Percentiles rank a stretch among this genome's conserved stretches.
Evolutionary conservation across 2,329 filamentous ascomycete species (phyloP).

Genomic region (Aspergillus latus): DNA sequence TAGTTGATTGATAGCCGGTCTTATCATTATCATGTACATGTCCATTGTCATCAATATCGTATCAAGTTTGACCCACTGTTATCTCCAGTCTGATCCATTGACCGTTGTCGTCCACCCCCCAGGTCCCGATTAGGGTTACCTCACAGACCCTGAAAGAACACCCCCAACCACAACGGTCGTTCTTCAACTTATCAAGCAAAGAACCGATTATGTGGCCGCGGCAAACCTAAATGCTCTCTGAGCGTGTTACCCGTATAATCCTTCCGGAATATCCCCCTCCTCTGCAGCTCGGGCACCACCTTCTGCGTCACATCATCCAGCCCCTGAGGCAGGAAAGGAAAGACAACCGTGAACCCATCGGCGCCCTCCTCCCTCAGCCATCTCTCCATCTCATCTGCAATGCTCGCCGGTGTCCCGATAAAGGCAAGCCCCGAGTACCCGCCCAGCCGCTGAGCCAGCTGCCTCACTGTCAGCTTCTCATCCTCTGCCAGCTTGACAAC

Average conservation of each 20-base stretch:
- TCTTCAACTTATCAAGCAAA: slow-evolving; percentile 27
- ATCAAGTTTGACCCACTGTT: not conserved
- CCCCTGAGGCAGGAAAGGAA: slow-evolving; percentile 54
- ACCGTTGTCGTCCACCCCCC: too few relatives aligned
- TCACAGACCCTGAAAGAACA: too few relatives aligned
- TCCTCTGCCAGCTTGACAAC: slow-evolving; percentile 48
- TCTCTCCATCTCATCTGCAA: slow-evolving; percentile 51
- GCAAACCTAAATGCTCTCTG: slow-evolving; percentile 56
- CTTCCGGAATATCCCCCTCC: slow-evolving; percentile 51
- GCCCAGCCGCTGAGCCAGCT: slow-evolving; percentile 53
- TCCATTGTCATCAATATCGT: not conserved
- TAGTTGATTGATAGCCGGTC: not conserved
- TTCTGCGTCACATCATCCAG: slow-evolving; percentile 50
- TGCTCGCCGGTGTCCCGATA: slow-evolving; percentile 50
- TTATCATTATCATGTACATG: not conserved
- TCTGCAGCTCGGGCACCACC: slow-evolving; percentile 54
- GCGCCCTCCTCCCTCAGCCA: slow-evolving; percentile 52
- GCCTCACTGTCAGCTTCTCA: slow-evolving; percentile 52
- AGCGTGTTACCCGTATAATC: slow-evolving; percentile 56
- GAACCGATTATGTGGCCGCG: slow-evolving; percentile 47
- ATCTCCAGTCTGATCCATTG: not conserved
- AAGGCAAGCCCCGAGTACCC: slow-evolving; percentile 54
- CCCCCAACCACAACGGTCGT: too few relatives aligned
- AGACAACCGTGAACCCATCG: slow-evolving; percentile 54
- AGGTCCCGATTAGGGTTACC: not conserved